Percentiles rank a stretch among this genome's conserved stretches.
Conservation (phyloP, 495 filamentous ascomycete genomes). For the Niebla homalea region DNA sequence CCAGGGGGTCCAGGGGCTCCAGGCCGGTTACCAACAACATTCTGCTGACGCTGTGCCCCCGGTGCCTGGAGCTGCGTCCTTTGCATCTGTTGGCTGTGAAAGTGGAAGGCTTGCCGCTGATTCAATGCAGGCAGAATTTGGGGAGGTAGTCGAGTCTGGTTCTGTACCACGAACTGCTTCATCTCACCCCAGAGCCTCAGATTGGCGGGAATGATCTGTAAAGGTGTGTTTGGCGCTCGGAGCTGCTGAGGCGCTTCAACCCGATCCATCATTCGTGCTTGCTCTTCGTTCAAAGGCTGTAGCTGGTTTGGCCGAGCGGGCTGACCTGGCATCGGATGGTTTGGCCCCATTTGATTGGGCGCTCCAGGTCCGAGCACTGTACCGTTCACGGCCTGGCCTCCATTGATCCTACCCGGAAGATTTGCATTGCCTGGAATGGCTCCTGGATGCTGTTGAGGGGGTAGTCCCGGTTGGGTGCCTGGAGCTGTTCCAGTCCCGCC, state of each 20-base stretch:
- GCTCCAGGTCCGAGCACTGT: background rate
- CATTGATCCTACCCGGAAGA: too few species aligned
- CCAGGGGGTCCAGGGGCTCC: constrained; percentile 4
- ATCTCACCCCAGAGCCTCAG: constrained; percentile 62
- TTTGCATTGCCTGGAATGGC: background rate
- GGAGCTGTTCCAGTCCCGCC: background rate
- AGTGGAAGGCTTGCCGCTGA: constrained; percentile 43
- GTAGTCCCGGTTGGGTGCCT: too few species aligned
- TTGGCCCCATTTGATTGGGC: background rate
- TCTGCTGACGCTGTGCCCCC: too few species aligned
- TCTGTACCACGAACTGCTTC: constrained; percentile 45
- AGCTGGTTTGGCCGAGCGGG: background rate
- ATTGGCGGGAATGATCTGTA: constrained; percentile 38
- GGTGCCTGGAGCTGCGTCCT: background rate
- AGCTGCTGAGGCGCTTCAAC: constrained; percentile 28
- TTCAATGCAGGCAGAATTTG: constrained; percentile 34
- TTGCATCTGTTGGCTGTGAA: constrained; percentile 21
- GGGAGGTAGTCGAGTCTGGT: constrained; percentile 29
- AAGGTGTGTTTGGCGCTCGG: constrained; percentile 24
- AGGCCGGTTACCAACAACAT: too few species aligned
- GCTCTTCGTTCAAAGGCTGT: constrained; percentile 30
- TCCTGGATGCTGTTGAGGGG: too few species aligned
- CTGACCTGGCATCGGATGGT: background rate
- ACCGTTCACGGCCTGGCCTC: background rate
- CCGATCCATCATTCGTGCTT: constrained; percentile 36